Conservation (phyloP, 2,329 filamentous ascomycete species). For the Calonectria pseudoreteaudii region DNA sequence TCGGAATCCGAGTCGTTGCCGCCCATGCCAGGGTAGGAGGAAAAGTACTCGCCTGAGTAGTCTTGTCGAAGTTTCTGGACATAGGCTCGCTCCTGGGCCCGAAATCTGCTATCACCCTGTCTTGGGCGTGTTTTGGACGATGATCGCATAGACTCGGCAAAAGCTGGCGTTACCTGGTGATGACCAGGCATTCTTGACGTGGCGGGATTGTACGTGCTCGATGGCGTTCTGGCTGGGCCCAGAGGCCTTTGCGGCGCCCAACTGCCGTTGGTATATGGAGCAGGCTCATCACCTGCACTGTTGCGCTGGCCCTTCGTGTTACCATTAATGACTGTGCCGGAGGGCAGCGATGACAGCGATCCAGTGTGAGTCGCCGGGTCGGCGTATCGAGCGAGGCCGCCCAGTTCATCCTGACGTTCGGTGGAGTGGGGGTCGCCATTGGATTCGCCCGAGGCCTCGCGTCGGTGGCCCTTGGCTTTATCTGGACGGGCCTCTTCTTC, state of each 20-base stretch:
- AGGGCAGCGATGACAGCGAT: slow-evolving; percentile 56
- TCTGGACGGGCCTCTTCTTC: slow-evolving; percentile 59
- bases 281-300: slow-evolving; percentile 42
- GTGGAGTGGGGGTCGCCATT: slow-evolving; percentile 57
- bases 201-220: slow-evolving; percentile 82
- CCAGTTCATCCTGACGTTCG: slow-evolving; percentile 63
- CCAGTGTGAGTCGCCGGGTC: slow-evolving; percentile 54
- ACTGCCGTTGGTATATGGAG: slow-evolving; percentile 46
- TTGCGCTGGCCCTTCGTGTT: slow-evolving; percentile 54
- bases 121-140: slow-evolving; percentile 64
- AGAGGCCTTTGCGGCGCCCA: slow-evolving; percentile 75
- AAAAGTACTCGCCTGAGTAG: slow-evolving; percentile 73
- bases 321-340: slow-evolving; percentile 57
- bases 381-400: slow-evolving; percentile 57
- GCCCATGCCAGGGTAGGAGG: slow-evolving; percentile 70
- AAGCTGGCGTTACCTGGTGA: slow-evolving; percentile 57
- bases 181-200: slow-evolving; percentile 61
- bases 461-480: slow-evolving; percentile 54
- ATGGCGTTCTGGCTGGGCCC: slow-evolving; percentile 78
- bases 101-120: slow-evolving; percentile 58
- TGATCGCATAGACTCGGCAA: slow-evolving; percentile 60
- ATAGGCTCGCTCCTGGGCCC: slow-evolving; percentile 90
- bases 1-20: slow-evolving; percentile 87
- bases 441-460: slow-evolving; percentile 39
- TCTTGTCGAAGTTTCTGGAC: slow-evolving; percentile 91